Evolutionary conservation across 768 basidiomycete species (phyloP).

Genomic region (Naganishia kalamii): DNA sequence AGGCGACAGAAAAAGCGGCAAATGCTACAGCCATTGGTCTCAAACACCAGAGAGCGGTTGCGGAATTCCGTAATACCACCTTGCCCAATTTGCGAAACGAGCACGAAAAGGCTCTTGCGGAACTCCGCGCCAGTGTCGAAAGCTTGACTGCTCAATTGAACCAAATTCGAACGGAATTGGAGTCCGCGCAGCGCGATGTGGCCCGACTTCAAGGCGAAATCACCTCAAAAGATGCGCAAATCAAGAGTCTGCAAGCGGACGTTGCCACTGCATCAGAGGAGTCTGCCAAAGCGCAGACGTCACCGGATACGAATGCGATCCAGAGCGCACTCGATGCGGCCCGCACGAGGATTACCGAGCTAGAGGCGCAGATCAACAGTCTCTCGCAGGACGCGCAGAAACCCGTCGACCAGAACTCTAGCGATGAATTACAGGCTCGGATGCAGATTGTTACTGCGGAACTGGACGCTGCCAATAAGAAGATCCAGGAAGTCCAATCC

Average conservation of each 20-base stretch:
- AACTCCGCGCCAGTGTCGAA: background rate
- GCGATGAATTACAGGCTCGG: background rate
- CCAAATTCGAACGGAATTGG: background rate
- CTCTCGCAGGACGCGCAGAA: background rate
- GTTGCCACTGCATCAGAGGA: background rate
- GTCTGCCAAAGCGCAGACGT: background rate
- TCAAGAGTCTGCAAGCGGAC: background rate
- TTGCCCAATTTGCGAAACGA: background rate
- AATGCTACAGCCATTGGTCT: background rate
- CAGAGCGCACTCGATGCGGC: slow-evolving; percentile 15
- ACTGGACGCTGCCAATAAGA: slow-evolving; percentile 1
- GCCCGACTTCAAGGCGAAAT: slow-evolving; percentile 1
- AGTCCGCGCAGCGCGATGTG: slow-evolving; percentile 1
- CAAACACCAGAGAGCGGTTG: background rate
- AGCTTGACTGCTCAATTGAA: background rate
- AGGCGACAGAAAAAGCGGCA: background rate
- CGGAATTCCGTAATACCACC: background rate
- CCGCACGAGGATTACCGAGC: background rate
- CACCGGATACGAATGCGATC: background rate
- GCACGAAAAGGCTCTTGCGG: slow-evolving; percentile 5
- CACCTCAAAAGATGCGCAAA: background rate
- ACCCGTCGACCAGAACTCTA: background rate
- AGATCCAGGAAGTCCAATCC: background rate
- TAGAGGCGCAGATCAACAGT: background rate
- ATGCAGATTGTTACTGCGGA: background rate